Base-by-base conservation (phyloP, 1,139 yeast genomes). In the Citeromyces siamensis region DNA sequence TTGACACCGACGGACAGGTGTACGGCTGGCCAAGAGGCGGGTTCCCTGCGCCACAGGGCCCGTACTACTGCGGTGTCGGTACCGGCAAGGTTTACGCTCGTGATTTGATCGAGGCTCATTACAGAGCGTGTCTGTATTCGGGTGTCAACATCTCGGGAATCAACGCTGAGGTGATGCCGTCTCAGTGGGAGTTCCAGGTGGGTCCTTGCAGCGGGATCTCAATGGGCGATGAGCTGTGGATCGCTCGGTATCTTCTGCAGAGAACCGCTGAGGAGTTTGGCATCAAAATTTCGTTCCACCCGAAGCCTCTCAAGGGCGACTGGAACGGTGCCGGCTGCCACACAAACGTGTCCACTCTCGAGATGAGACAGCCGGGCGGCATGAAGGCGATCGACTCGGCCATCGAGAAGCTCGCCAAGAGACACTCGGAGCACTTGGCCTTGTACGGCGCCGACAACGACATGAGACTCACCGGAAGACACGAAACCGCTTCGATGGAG, bases 261-360 rank as follows among this genome's bases (percentile, higher is more conserved):
- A 81, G 96, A 66, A 94, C 86, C 42, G 96, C 97, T 49, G 98
- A 90, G 70, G 98, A 90, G 64, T 90, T 90, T 57, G 97, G 95
- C 58, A 94, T 90, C 60, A 88, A 86, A 79, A 88, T 90, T 53
- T 85, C 97, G 37, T 81, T 88, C 81, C 98, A 90, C 74, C 98
- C 98, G 64, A 90, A 90, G 75, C 98, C 96, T 51, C 74, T 86
- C 64, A 75, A 80, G 71, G 98, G 98, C 53, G 97, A 90, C 66
- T 90, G 97, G 97, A 90, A 90, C 65, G 98, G 98, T 71, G 97
- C 98, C 61, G 98, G 98, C 56, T 88, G 97, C 73, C 98, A 90
- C 69, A 90, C 98, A 61, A 90, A 90, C 62, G 97, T 90, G 46
- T 86, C 96, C 38, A 90, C 98, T 53, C 75, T 71, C 64, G 59